Percentiles rank a stretch among this genome's conserved stretches.
These are phyloP conservation scores for Echinosophora koreensis DNA, from an alignment of 306 rosid species.

Conservation along the genomic window DNA sequence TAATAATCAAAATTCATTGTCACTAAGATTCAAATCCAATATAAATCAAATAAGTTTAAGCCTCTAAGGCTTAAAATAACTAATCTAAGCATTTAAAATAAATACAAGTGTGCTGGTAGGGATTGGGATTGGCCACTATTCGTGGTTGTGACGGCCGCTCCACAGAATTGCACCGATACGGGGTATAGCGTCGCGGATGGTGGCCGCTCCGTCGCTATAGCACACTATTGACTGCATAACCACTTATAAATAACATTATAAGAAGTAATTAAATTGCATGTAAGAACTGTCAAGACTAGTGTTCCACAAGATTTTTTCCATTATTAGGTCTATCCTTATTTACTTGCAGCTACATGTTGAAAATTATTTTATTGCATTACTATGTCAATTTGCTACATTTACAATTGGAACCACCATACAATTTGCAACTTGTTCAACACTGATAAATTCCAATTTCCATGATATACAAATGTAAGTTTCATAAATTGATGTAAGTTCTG, in stretches of 20 bases:
- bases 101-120: no score
- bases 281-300: neutral
- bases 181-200: no score
- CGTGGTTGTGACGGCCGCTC: no score
- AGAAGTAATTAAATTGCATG: conserved; percentile 15
- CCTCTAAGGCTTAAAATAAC: no score
- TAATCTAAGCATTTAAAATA: no score
- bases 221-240: neutral
- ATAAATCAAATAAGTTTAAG: no score
- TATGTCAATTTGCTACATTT: neutral
- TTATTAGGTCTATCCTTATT: conserved; percentile 10
- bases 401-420: neutral
- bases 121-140: no score
- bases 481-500: neutral
- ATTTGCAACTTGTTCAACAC: conserved; percentile 11
- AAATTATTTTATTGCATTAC: neutral
- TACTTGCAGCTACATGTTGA: neutral
- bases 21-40: no score
- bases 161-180: no score
- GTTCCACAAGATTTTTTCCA: neutral
- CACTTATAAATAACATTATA: conserved; percentile 1
- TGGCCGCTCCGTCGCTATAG: no score
- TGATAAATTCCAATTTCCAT: neutral
- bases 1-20: no score
- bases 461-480: neutral